Conservation (phyloP, 495 filamentous ascomycete genomes). For the Neurospora tetrasperma region DNA sequence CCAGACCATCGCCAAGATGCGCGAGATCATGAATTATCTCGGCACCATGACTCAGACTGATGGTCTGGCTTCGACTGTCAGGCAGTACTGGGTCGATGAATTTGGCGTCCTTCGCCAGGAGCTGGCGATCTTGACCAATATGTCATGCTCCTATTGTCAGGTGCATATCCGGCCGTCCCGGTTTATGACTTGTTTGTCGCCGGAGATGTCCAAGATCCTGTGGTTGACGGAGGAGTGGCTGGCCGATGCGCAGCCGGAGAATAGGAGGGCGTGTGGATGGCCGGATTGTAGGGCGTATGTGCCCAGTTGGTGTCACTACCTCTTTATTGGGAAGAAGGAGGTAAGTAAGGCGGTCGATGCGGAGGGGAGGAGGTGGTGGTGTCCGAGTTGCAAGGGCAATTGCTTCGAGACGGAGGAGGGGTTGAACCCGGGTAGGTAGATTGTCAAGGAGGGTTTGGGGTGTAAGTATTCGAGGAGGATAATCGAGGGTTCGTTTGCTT, state of each 20-base stretch:
- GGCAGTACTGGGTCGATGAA: not conserved
- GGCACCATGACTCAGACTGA: not conserved
- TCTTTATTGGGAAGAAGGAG: not conserved
- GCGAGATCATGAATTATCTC: not conserved
- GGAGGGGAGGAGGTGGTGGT: constrained; percentile 1
- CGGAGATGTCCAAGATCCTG: not conserved
- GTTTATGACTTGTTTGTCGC: constrained; percentile 4
- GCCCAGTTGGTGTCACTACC: not conserved
- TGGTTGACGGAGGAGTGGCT: constrained; percentile 8
- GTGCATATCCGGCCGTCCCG: not conserved
- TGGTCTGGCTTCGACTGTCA: not conserved
- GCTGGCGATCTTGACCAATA: not conserved
- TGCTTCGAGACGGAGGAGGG: not conserved
- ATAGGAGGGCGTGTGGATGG: constrained; percentile 7
- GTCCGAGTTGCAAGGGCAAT: constrained; percentile 7
- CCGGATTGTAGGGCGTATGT: constrained; percentile 10
- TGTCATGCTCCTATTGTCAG: constrained; percentile 3
- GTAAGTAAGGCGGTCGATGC: not conserved
- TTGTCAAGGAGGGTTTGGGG: not conserved
- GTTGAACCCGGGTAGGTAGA: not conserved
- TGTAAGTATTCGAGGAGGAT: not conserved
- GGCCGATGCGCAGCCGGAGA: not conserved
- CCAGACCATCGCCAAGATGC: not conserved
- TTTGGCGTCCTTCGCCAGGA: not conserved
- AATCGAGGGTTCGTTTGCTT: not conserved